phyloP scores from a whole-genome alignment of 176 grass and related monocot genomes.

The Bothriochloa decipiens region DNA sequence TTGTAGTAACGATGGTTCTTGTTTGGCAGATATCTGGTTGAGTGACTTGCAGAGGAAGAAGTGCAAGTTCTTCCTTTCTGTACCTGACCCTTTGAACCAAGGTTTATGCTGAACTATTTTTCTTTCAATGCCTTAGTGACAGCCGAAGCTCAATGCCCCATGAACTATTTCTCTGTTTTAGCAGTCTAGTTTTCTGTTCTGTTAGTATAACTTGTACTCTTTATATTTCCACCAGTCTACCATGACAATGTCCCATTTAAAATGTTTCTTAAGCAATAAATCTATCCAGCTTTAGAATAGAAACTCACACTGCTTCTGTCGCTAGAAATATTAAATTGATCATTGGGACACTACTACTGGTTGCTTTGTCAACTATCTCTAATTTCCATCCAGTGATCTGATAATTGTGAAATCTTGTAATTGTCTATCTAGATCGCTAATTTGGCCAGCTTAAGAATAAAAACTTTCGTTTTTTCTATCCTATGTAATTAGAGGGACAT shows the following conservation, averaged over 20 bases:
- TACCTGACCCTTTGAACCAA: too few species aligned
- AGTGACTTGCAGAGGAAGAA: not conserved
- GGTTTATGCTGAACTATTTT: too few species aligned
- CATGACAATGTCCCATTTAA: not conserved
- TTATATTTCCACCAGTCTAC: not conserved
- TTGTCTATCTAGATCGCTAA: not conserved
- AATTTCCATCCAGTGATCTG: not conserved
- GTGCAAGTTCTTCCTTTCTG: not conserved
- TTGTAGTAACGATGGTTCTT: not conserved
- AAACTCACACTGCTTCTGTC: constrained; percentile 32
- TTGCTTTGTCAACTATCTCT: constrained; percentile 23
- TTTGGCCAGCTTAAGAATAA: not conserved
- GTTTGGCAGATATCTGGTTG: not conserved
- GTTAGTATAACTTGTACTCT: not conserved
- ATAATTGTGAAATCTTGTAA: too few species aligned
- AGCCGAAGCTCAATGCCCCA: too few species aligned
- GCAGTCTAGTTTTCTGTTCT: not conserved
- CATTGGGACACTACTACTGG: constrained; percentile 82
- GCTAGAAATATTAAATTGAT: constrained; percentile 69
- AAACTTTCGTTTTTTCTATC: not conserved
- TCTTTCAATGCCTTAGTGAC: too few species aligned
- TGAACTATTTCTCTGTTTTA: too few species aligned
- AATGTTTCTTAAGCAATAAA: constrained; percentile 3
- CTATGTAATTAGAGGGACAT: not conserved
- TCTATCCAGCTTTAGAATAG: constrained; percentile 15